Evolutionary conservation across 2,329 filamentous ascomycete genomes (phyloP), one percentile per base, ranked within the genome.

Genomic region (Thielaviopsis populi): DNA sequence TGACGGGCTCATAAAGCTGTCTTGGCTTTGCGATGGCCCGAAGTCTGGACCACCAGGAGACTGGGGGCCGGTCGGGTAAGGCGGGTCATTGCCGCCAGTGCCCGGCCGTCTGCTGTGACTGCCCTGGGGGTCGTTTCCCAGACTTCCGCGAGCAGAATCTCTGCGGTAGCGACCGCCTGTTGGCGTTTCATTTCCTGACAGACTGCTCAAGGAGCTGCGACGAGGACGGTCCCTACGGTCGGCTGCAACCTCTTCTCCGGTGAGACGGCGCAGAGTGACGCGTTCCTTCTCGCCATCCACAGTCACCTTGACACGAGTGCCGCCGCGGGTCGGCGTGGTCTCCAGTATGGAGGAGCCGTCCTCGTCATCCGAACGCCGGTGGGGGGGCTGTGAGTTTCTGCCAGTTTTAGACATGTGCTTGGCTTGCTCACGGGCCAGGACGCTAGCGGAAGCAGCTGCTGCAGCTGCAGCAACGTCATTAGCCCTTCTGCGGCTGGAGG

Each of bases 221-320:
- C 75, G 75, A 13, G 74, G 71, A 3, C 71, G 74, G 37, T 75
- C 75, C 22, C 40, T 61, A 13, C 65, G 61, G 15, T 42, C 61
- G 10, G 22, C 33, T 41, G 76, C 75, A 2, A 80, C 76, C 70
- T 86, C 83, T 67, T 83, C 79, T 30, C 84, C 82, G 0, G 83
- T 84, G 27, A 86, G 73, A 42, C 81, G 77, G 43, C 83, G 78
- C 50, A 86, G 73, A 15, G 83, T 86, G 64, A 86, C 78, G 67
- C 77, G 78, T 68, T 86, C 82, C 67, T 83, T 80, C 67, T 84
- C 65, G 10, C 30, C 24, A 17, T 65, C 79, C 58, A 85, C 76
- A 69, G 80, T 81, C 64, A 85, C 73, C 33, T 64, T 60, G 70
- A 82, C 83, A 65, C 85, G 79, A 69, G 80, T 82, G 40, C 83